Evolutionary conservation across 805 yeast species (phyloP), one percentile per base, ranked within the genome.

Genomic region (Spencermartinsiella europaea): DNA sequence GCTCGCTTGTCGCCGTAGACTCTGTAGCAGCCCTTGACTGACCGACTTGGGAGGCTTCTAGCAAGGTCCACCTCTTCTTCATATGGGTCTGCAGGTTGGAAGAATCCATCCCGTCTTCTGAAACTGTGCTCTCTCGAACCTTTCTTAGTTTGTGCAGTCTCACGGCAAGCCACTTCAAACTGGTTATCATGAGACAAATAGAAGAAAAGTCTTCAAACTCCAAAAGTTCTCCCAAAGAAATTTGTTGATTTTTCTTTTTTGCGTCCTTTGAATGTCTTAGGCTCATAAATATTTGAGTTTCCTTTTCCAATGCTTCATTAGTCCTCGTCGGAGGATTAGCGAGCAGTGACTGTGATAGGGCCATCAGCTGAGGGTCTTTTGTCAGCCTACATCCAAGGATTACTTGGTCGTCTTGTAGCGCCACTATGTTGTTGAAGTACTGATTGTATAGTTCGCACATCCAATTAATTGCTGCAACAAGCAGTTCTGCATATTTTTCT

Each of bases 81-180:
- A 61, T 53, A 10, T 55, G 47, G 2, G 59, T 39, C 35, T 51
- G 35, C 7, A 51, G 34, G 28, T 31, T 46, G 10, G 48, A n/a
- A 10, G 36, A 15, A 14, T 43, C 45, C 8, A 36, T 36, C 15
- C 40, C 45, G 34, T 42, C 38, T 2, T 40, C 47, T n/a, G 25
- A 40, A 15, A 25, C 5, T n/a, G 42, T 52, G 17, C 37, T 35
- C 21, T 43, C 57, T 8, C 35, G 43, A n/a, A 69, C 70, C 44
- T 76, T 74, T 45, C 76, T 69, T 58, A 81, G 63, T 3, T 58
- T 58, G 0, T 85, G 83, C 38, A 85, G 68, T 85, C 89, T 81
- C 15, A 68, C 56, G 35, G 77, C 61, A 2, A 81, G 66, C 80
- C 88, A 78, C 15, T 71, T 65, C 1, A 82, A 53, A 3, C 84